Conservation (phyloP, 2,329 filamentous ascomycete species). For the Colletotrichum viniferum region DNA sequence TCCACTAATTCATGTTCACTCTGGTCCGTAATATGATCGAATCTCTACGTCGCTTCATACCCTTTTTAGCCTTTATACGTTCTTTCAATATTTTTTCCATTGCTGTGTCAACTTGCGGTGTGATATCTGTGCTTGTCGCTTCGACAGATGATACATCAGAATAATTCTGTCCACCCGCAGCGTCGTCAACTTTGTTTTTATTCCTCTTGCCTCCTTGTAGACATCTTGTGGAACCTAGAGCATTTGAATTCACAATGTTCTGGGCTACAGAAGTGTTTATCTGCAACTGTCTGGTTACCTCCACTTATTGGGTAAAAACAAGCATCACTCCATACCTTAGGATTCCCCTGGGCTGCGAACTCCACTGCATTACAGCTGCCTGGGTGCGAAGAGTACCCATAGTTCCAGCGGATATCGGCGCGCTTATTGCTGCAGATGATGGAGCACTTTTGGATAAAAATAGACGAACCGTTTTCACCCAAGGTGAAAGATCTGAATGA, state of each 20-base stretch:
- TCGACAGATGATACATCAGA: accelerated
- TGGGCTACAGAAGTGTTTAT: background rate
- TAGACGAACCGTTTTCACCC: background rate
- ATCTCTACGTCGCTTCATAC: no score
- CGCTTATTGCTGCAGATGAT: background rate
- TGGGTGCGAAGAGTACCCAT: background rate
- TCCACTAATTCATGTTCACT: no score
- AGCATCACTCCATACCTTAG: background rate
- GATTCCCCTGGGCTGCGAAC: background rate
- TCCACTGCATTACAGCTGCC: background rate
- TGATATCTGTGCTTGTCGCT: background rate
- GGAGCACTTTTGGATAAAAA: background rate
- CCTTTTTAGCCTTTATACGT: background rate
- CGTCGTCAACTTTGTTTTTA: background rate
- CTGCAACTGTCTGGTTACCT: background rate
- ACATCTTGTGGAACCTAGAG: background rate
- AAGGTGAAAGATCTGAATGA: background rate
- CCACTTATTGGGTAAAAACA: background rate
- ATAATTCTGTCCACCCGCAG: background rate
- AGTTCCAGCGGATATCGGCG: background rate
- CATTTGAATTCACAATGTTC: background rate
- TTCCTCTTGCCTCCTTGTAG: background rate
- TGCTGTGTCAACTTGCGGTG: background rate
- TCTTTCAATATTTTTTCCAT: background rate
- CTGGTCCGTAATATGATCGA: no score